Evolutionary conservation across 2,329 filamentous ascomycete species (phyloP), one percentile per base, ranked within the genome.

Genomic region (Cadophora gregata): DNA sequence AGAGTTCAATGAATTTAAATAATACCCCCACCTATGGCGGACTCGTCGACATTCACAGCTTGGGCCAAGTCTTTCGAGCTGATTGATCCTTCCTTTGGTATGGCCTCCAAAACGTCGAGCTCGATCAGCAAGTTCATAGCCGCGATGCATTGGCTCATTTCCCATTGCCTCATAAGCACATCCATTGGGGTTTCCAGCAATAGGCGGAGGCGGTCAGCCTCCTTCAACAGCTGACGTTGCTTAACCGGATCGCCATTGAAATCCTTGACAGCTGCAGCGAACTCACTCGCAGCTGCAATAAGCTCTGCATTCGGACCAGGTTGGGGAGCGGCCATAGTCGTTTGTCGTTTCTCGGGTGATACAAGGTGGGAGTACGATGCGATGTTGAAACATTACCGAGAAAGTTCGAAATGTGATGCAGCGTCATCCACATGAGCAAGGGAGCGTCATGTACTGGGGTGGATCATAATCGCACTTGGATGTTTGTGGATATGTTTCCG

Each of bases 141-240:
- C 19, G 63, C 60, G 45, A 70, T 64, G 33, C 64, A 66, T 42
- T 64, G 56, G 51, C 64, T 65, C 47, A 55, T 63, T 38, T 70
- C 68, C 68, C 66, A 71, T 45, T 70, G 59, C 59, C 65, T 62
- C 59, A 67, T 70, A 12, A 71, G 48, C 58, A 62, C 63, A 70
- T 71, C 69, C 59, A 68, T 67, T 10, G 69, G 69, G 8, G 62
- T 66, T 50, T 71, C 69, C 50, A 71, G 29, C 55, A 68, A 62
- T n/a, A 63, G 45, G 4, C 69, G 68, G 29, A 71, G 42, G 10
- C 47, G 42, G 27, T 71, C 63, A 36, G 63, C 50, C 48, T 65
- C 63, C 48, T 65, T 65, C 48, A 65, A 29, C 33, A 65, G 33
- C 68, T 50, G 64, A 38, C 66, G 55, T 19, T 71, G 69, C 59